Percentiles rank a stretch among this genome's conserved stretches.
Evolutionary conservation across 2,329 filamentous ascomycete genomes (phyloP).

Genomic region (Colletotrichum brevisporum): DNA sequence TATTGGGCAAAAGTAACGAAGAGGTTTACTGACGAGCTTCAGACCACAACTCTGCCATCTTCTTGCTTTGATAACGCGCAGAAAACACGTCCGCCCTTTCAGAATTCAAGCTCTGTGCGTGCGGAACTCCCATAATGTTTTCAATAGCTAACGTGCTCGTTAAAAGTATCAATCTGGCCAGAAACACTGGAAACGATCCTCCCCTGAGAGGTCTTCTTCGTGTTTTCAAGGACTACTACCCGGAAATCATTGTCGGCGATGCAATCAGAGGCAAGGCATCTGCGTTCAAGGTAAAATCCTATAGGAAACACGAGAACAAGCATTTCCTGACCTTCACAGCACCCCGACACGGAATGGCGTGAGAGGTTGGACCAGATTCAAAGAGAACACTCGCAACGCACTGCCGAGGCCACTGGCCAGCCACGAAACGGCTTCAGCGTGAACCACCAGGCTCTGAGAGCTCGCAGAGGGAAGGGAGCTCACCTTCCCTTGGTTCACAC

Average conservation of each 20-base stretch:
- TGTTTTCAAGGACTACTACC: slow-evolving; percentile 93
- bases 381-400: slow-evolving; percentile 66
- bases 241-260: slow-evolving; percentile 86
- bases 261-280: slow-evolving; percentile 72
- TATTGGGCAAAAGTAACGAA: slow-evolving; percentile 12
- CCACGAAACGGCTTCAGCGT: slow-evolving; percentile 74
- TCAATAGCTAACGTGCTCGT: slow-evolving; percentile 3
- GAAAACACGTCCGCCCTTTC: slow-evolving; percentile 87
- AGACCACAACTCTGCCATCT: slow-evolving; percentile 80
- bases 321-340: slow-evolving; percentile 59
- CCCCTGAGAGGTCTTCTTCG: slow-evolving; percentile 80
- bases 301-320: not conserved
- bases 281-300: slow-evolving; percentile 67
- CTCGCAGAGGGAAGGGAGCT: slow-evolving; percentile 59
- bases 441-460: slow-evolving; percentile 60
- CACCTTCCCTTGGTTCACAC: slow-evolving; percentile 80
- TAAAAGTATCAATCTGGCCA: slow-evolving; percentile 67
- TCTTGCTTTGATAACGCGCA: slow-evolving; percentile 82
- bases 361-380: slow-evolving; percentile 78
- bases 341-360: slow-evolving; percentile 84
- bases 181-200: slow-evolving; percentile 79
- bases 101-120: slow-evolving; percentile 82
- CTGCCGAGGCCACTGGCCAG: slow-evolving; percentile 51
- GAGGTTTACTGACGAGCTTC: slow-evolving; percentile 43
- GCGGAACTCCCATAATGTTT: not conserved